phyloP scores from a whole-genome alignment of 148 eudicot genomes.

The Dianthus caryophyllus region DNA sequence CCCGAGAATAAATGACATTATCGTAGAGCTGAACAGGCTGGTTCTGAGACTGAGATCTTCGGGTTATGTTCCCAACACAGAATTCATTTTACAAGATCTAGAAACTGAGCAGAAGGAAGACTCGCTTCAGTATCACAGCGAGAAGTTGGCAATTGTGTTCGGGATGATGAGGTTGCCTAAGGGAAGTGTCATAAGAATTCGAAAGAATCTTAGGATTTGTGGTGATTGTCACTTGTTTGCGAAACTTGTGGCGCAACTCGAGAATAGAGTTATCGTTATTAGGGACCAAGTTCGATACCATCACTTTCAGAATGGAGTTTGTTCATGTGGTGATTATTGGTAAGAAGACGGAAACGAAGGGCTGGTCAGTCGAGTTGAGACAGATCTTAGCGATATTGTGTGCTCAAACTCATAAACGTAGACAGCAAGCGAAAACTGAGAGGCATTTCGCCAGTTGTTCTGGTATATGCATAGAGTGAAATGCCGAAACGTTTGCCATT shows the following conservation, averaged over 20 bases:
- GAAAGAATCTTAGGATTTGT: slow-evolving; percentile 44
- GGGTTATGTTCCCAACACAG: slow-evolving; percentile 45
- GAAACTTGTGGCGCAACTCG: slow-evolving; percentile 35
- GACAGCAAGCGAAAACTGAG: no score
- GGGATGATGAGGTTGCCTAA: slow-evolving; percentile 36
- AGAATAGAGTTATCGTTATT: slow-evolving; percentile 33
- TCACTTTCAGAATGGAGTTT: slow-evolving; percentile 38
- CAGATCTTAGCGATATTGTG: no score
- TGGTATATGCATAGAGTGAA: no score
- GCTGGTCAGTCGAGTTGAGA: no score
- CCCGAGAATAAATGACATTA: slow-evolving; percentile 32
- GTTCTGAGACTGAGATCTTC: slow-evolving; percentile 30
- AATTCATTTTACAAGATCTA: slow-evolving; percentile 41
- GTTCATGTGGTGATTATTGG: slow-evolving; percentile 49
- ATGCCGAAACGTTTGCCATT: no score
- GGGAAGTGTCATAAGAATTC: slow-evolving; percentile 28
- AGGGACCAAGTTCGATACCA: slow-evolving; percentile 46
- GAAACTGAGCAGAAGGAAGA: slow-evolving; percentile 50
- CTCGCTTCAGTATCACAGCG: slow-evolving; percentile 43
- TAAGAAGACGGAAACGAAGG: neutral
- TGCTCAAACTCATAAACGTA: no score
- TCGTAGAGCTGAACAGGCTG: slow-evolving; percentile 27
- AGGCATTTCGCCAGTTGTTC: no score
- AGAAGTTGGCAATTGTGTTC: slow-evolving; percentile 43
- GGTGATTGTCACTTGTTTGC: slow-evolving; percentile 49